Evolutionary conservation across 768 basidiomycete genomes (phyloP), one percentile per base, ranked within the genome.

Genomic region (Hortiboletus campestris): DNA sequence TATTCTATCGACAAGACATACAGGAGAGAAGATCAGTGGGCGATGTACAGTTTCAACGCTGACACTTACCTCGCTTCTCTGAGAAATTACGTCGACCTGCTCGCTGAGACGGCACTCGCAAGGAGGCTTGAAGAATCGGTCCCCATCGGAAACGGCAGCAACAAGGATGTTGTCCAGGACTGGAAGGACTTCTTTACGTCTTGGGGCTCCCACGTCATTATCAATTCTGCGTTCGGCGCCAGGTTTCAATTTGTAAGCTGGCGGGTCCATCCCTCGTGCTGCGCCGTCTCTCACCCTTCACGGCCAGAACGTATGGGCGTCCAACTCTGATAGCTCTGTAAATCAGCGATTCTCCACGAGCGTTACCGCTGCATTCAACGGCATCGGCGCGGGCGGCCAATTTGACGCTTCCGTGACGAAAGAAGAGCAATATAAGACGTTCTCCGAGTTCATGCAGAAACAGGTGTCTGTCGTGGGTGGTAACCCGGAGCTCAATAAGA

Each of bases 1-100:
- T 59, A 59, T 39, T 41, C 59, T n/a, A 46, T 54, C 36, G 45
- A 53, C 16, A 60, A 60, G 46, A 48, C 57, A 2, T 49, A 48
- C 46, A 51, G 45, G 34, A 46, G 60, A 29, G 55, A 62, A 39
- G 47, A 51, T 16, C 60, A 62, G 42, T 61, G 39, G 35, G 60
- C 60, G n/a, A 47, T 61, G 53, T 62, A 62, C 50, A 56, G 59
- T 14, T 62, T 59, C 49, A 62, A 60, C 38, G 40, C 59, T 1
- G 49, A 56, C 32, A 47, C 45, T 3, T 61, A 61, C 46, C 43
- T 52, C 3, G 60, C 60, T 32, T 46, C 45, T 16, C 17, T 62
- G 36, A 47, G 44, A 43, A 22, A 62, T 25, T 62, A 61, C 14
- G 42, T 10, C 9, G 45, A 53, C 51, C 25, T 57, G 39, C 46